Evolutionary conservation across 805 yeast genomes (phyloP).

Genomic region (Lachancea lanzarotensis): DNA sequence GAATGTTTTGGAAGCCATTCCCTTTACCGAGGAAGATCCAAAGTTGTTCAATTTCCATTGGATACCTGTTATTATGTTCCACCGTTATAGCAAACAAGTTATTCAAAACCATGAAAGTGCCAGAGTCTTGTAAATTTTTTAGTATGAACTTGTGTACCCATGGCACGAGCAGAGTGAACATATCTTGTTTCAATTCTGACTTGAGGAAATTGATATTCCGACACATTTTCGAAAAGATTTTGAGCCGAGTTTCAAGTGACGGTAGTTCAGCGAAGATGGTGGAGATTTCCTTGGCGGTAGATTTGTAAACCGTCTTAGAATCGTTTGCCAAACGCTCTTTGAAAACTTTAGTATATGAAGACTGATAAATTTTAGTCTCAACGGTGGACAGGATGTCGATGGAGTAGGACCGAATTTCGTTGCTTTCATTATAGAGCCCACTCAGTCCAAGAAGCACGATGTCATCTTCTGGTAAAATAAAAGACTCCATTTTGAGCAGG

Average conservation of each 20-base stretch:
- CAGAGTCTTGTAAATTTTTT: slow-evolving; percentile 40
- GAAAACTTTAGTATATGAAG: slow-evolving; percentile 49
- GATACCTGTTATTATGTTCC: slow-evolving; percentile 62
- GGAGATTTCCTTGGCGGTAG: slow-evolving; percentile 76
- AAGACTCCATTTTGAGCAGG: slow-evolving; percentile 42
- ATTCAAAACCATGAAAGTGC: slow-evolving; percentile 62
- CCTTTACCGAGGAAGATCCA: slow-evolving; percentile 93
- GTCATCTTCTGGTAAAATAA: slow-evolving; percentile 53
- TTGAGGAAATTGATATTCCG: slow-evolving; percentile 57
- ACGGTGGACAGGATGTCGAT: slow-evolving; percentile 60
- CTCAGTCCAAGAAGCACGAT: slow-evolving; percentile 69
- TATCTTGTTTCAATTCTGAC: slow-evolving; percentile 61
- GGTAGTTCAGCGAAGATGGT: slow-evolving; percentile 55
- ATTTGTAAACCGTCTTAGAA: slow-evolving; percentile 78
- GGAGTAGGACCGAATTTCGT: slow-evolving; percentile 64
- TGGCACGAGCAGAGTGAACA: slow-evolving; percentile 74
- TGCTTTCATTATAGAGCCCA: slow-evolving; percentile 68
- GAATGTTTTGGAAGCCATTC: slow-evolving; percentile 59
- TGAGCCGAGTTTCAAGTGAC: slow-evolving; percentile 54
- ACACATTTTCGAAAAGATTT: slow-evolving; percentile 66
- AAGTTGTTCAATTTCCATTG: slow-evolving; percentile 84
- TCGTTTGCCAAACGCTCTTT: slow-evolving; percentile 66
- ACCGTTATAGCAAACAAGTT: slow-evolving; percentile 83
- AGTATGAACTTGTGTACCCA: slow-evolving; percentile 87
- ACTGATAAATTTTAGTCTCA: slow-evolving; percentile 53